Base-by-base conservation (phyloP, 2,329 filamentous ascomycete genomes). In the Pestalotiopsis fici region DNA sequence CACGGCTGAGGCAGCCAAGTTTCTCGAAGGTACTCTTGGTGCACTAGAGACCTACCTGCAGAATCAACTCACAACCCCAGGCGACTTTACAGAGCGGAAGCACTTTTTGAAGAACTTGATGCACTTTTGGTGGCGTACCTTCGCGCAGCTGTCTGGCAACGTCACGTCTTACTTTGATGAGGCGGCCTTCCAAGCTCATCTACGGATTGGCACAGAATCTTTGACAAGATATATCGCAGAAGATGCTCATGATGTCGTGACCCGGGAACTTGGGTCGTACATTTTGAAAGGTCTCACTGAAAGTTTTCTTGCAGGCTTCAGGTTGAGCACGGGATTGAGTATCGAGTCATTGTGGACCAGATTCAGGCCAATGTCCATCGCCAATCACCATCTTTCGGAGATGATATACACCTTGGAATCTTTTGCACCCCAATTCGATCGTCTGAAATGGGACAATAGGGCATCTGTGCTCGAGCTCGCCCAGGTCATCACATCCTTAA, bases 301-400 rank as follows among this genome's bases (percentile, higher is more conserved):
- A 50, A 85, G 85, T 62, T 95, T 97, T 74, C 85, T 87, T 27
- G 85, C 88, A 18, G 90, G 88, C 2, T 95, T 94, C 81, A 89
- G 89, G 66, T 81, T 97, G 15, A 89, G 84, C 0, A 94, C 91
- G 2, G 94, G 94, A 0, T 82, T 94, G 13, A 91, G 89, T 71
- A 96, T 97, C 92, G 92, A 96, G 75, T 78, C 82, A 9, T 84
- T 97, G 4, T 97, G 95, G 95, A 87, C 88, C 55, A 74, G 83
- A 1, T 87, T 97, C 74, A 88, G 92, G 65, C 93, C 94, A 0
- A 77, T 82, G 12, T 85, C 88, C 4, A 82, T 90, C 25, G 78
- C 83, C 1, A 83, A 83, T 21, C 76, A 80, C 27, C 73, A 75
- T 3, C 80, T 83, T 0, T 78, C 90, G 55, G 77, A 82, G 31